These are phyloP conservation scores for Gnomoniopsis smithogilvyi DNA, from an alignment of 2,329 filamentous ascomycete genomes.

Conservation along the genomic window DNA sequence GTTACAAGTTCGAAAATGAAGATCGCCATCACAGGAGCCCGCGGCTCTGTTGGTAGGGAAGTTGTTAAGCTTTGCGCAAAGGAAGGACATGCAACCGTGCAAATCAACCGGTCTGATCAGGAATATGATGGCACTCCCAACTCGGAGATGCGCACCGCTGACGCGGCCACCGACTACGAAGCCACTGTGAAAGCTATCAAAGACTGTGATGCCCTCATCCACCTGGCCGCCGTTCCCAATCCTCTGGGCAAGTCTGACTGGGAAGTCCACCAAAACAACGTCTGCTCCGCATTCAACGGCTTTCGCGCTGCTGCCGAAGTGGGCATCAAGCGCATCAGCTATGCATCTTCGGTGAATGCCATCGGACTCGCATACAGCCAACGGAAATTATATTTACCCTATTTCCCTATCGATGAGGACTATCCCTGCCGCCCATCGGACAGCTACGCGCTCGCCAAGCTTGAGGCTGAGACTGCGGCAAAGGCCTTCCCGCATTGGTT, in stretches of 20 bases:
- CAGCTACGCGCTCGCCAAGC: constrained; percentile 33
- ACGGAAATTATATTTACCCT: constrained; percentile 31
- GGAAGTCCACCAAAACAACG: constrained; percentile 34
- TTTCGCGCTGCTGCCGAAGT: constrained; percentile 32
- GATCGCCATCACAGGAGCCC: constrained; percentile 38
- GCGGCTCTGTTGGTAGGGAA: constrained; percentile 29
- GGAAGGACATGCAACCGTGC: constrained; percentile 29
- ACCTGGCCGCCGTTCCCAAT: constrained; percentile 32
- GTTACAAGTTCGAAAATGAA: constrained; percentile 24
- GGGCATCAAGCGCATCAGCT: constrained; percentile 32
- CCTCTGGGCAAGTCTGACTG: constrained; percentile 30
- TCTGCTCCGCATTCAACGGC: constrained; percentile 35
- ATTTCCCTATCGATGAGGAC: constrained; percentile 34
- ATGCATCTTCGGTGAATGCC: constrained; percentile 35
- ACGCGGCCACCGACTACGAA: constrained; percentile 30
- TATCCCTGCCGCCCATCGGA: constrained; percentile 30
- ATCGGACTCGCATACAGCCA: constrained; percentile 35
- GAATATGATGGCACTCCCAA: constrained; percentile 28
- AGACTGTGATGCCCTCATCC: constrained; percentile 4
- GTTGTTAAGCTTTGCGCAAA: constrained; percentile 29
- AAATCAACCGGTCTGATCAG: constrained; percentile 30
- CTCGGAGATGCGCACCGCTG: constrained; percentile 31
- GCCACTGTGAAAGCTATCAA: constrained; percentile 20
- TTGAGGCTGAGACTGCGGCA: constrained; percentile 32
- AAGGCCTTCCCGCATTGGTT: constrained; percentile 32